phyloP scores from a whole-genome alignment of 108 stramenopile genomes.

The Hondaea fermentalgiana region DNA sequence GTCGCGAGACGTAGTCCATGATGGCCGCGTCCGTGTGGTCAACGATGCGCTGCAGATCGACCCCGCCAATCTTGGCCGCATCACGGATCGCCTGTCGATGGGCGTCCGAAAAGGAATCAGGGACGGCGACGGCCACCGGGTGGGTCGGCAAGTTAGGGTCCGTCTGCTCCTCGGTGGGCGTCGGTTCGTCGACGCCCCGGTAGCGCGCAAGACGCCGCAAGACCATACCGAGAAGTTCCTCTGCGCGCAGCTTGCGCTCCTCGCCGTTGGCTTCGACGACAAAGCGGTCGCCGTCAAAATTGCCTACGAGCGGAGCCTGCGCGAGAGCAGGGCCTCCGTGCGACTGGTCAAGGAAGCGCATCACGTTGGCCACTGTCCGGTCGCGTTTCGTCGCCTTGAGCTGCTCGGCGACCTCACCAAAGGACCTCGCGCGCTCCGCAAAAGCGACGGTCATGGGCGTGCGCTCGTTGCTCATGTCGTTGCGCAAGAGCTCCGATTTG shows the following conservation, averaged over 20 bases:
- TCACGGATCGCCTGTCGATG: background rate
- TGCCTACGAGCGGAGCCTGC: background rate
- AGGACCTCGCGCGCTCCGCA: background rate
- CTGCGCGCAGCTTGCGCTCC: background rate
- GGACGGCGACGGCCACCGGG: background rate
- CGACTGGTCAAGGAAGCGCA: background rate
- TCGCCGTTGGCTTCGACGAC: background rate
- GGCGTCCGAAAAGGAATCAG: background rate
- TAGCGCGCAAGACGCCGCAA: background rate
- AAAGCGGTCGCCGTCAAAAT: background rate
- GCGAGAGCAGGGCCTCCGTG: background rate
- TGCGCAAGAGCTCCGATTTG: background rate
- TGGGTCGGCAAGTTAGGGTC: background rate
- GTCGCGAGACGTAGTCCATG: background rate
- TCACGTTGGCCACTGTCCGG: background rate
- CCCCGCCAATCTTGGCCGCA: background rate
- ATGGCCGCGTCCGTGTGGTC: background rate
- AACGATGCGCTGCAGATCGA: background rate
- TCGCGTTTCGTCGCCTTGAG: background rate
- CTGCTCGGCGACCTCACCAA: conserved; percentile 10
- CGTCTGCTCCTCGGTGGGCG: background rate
- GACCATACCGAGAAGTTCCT: background rate
- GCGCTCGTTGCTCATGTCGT: conserved; percentile 1
- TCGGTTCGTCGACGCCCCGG: background rate
- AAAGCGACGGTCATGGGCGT: conserved; percentile 3